Evolutionary conservation across 2,329 filamentous ascomycete genomes (phyloP).

Genomic region (Shiraia bambusicola): DNA sequence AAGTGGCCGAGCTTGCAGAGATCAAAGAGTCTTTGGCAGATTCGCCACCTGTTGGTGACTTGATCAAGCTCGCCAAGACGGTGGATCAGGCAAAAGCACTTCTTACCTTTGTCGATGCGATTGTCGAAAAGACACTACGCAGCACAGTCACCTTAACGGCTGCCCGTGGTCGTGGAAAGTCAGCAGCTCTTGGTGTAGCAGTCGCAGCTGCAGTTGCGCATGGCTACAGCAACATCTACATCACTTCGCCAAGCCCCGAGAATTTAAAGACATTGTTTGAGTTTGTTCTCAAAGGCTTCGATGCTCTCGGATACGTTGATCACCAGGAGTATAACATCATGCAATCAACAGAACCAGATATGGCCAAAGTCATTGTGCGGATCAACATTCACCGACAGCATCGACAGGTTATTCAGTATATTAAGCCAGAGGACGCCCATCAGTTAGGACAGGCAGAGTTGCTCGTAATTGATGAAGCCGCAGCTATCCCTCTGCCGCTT

Average conservation of each 20-base stretch:
- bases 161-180: conserved; percentile 93
- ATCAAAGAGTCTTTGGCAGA: conserved; percentile 88
- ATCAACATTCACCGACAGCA: conserved; percentile 95
- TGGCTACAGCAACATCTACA: conserved; percentile 99
- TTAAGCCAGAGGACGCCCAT: conserved; percentile 93
- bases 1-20: conserved; percentile 73
- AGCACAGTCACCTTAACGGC: conserved; percentile 94
- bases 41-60: conserved; percentile 78
- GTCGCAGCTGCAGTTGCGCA: conserved; percentile 92
- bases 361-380: conserved; percentile 97
- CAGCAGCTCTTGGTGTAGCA: conserved; percentile 89
- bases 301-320: conserved; percentile 88
- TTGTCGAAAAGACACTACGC: conserved; percentile 90
- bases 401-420: conserved; percentile 97
- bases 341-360: conserved; percentile 95
- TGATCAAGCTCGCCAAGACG: conserved; percentile 83
- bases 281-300: conserved; percentile 97
- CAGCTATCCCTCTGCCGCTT: conserved; percentile 89
- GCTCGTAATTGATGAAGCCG: conserved; percentile 94
- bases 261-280: conserved; percentile 98
- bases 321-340: conserved; percentile 98
- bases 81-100: conserved; percentile 95
- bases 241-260: conserved; percentile 95
- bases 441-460: conserved; percentile 93
- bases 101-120: conserved; percentile 94